Evolutionary conservation across 2,329 filamentous ascomycete species (phyloP), one percentile per base, ranked within the genome.

Genomic region (Chaetothyriales sp.): DNA sequence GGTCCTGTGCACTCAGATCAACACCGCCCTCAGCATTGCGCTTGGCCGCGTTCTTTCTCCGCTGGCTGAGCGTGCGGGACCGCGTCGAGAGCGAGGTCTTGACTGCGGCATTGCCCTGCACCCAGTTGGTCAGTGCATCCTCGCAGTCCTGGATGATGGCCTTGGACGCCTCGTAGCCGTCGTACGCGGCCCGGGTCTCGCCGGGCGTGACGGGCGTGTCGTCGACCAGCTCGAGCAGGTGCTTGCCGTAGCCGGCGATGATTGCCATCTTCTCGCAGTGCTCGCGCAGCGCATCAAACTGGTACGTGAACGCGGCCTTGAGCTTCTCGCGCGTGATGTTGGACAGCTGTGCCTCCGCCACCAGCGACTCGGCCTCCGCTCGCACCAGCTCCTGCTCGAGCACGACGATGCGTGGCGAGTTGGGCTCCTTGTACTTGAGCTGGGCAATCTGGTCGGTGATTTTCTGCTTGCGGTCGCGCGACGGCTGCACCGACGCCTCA

Each of bases 251-350:
- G 54, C 90, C 89, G 43, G 92, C 92, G 65, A 98, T 95, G 67
- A 98, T 94, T 65, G 92, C 92, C 20, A 97, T 80, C 77, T 98
- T 98, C 73, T 98, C 92, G 69, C 86, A 92, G 73, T 97, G 92
- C 75, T 98, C 92, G 56, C 88, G 86, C 59, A 98, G 81, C 44
- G 92, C 92, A 66, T 98, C 90, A 63, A 98, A 98, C 67, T 98
- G 92, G 74, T 97, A 98, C 50, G 84, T 86, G 73, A 95, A 98
- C 43, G 92, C 92, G 49, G 90, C 86, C 81, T 98, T 98, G 67
- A 98, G 83, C 79, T 98, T 98, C 74, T 98, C 90, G 64, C 92
- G 90, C 22, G 94, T 98, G 66, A 98, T 98, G 77, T 98, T 98
- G 67, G 90, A 95, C 49, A 98, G 79, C 73, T 98, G 92, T 6